phyloP scores from a whole-genome alignment of 129 eudicot genomes.

The Heracleum sosnowskyi region DNA sequence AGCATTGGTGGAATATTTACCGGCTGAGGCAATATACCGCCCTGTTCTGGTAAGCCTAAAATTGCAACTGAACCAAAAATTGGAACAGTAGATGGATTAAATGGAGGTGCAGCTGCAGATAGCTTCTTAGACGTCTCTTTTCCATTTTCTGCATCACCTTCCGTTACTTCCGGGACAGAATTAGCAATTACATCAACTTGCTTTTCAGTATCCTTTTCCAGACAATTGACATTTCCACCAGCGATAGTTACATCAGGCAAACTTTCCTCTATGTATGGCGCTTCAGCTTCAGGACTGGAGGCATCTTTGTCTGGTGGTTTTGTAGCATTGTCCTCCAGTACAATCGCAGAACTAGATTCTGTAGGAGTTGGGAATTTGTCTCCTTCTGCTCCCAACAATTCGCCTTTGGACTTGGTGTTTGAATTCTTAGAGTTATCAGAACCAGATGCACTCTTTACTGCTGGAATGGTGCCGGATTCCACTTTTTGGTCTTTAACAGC shows the following conservation, averaged over 20 bases:
- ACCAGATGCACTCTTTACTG: constrained; percentile 8
- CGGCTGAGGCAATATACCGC: constrained; percentile 83
- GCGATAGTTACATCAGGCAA: not conserved
- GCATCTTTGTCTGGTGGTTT: constrained; percentile 22
- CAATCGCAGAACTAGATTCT: constrained; percentile 10
- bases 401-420: constrained; percentile 18
- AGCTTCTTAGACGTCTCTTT: constrained; percentile 73
- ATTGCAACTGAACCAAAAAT: constrained; percentile 63
- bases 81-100: constrained; percentile 61
- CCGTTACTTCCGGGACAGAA: constrained; percentile 23
- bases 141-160: constrained; percentile 38
- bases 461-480: constrained; percentile 13
- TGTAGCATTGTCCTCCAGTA: not conserved
- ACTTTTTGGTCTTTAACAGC: constrained; percentile 16
- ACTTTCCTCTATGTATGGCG: constrained; percentile 25
- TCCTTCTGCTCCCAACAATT: constrained; percentile 12
- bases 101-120: constrained; percentile 95
- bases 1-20: constrained; percentile 66
- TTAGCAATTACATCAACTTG: constrained; percentile 13
- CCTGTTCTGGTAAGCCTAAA: constrained; percentile 57
- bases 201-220: constrained; percentile 26
- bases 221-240: not conserved
- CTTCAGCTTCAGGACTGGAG: constrained; percentile 14
- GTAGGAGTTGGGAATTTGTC: constrained; percentile 10
- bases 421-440: constrained; percentile 22